Conservation (phyloP, 2,329 filamentous ascomycete species). For the Trichoderma aggressivum region DNA sequence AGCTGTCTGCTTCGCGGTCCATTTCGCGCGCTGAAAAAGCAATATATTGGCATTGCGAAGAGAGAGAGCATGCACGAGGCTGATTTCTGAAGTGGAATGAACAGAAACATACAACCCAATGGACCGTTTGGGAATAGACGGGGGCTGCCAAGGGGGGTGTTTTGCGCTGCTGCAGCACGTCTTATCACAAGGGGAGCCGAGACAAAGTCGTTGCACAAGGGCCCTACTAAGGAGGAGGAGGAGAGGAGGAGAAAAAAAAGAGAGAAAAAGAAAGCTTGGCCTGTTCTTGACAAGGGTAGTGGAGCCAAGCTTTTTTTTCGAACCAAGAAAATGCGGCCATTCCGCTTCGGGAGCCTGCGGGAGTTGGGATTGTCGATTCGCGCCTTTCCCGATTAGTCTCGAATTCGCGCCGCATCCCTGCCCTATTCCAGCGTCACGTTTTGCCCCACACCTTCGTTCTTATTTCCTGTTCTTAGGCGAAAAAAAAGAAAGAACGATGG, state of each 20-base stretch:
- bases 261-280: background rate
- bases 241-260: background rate
- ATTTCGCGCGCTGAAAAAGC: background rate
- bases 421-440: background rate
- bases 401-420: constrained; percentile 10
- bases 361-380: constrained; percentile 8
- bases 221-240: too few relatives aligned
- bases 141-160: background rate
- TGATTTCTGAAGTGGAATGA: background rate
- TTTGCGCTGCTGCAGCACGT: background rate
- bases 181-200: background rate
- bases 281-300: background rate
- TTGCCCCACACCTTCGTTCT: background rate
- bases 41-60: constrained; percentile 12
- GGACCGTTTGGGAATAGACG: constrained; percentile 1
- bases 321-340: background rate
- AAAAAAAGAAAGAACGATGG: background rate
- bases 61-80: background rate
- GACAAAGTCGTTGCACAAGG: background rate
- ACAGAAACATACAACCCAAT: background rate
- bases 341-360: constrained; percentile 2
- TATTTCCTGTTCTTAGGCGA: background rate
- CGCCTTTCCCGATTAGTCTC: constrained; percentile 2
- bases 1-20: background rate
- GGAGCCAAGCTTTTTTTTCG: background rate